Percentiles rank a stretch among this genome's conserved stretches.
These are phyloP conservation scores for Themeda triandra DNA, from an alignment of 176 grass and related monocot species.

Conservation along the genomic window DNA sequence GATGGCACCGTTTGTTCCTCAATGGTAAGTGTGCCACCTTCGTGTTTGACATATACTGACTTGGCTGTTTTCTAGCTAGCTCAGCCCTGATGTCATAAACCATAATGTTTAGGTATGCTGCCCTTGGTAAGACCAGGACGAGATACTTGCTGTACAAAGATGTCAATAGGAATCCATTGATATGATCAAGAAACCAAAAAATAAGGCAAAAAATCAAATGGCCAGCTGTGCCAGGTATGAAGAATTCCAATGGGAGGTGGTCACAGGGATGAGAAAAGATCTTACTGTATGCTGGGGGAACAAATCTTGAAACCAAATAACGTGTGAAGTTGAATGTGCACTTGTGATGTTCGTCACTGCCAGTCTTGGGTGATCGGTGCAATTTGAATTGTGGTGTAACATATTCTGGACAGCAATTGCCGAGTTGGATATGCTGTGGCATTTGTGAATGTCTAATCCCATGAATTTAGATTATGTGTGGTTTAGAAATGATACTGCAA, in stretches of 20 bases:
- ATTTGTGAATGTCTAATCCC: background rate
- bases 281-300: background rate
- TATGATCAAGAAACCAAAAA: conserved; percentile 31
- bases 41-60: conserved; percentile 6
- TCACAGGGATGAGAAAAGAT: background rate
- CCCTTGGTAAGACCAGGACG: conserved; percentile 76
- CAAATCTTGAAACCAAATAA: background rate
- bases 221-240: conserved; percentile 5
- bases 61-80: conserved; percentile 15
- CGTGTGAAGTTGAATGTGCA: background rate
- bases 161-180: conserved; percentile 84
- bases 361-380: background rate
- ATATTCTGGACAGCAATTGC: background rate
- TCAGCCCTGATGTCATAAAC: conserved; percentile 4
- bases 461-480: background rate
- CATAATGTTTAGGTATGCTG: conserved; percentile 75
- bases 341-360: background rate
- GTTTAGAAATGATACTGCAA: background rate
- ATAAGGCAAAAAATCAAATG: background rate
- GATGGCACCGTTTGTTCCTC: conserved; percentile 98
- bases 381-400: background rate
- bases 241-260: background rate
- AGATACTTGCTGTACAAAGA: conserved; percentile 98
- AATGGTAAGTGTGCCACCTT: conserved; percentile 57
- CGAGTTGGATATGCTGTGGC: background rate